Evolutionary conservation across 1,284 basidiomycete genomes (phyloP), one percentile per base, ranked within the genome.

Genomic region (Ceratobasidium sp.): DNA sequence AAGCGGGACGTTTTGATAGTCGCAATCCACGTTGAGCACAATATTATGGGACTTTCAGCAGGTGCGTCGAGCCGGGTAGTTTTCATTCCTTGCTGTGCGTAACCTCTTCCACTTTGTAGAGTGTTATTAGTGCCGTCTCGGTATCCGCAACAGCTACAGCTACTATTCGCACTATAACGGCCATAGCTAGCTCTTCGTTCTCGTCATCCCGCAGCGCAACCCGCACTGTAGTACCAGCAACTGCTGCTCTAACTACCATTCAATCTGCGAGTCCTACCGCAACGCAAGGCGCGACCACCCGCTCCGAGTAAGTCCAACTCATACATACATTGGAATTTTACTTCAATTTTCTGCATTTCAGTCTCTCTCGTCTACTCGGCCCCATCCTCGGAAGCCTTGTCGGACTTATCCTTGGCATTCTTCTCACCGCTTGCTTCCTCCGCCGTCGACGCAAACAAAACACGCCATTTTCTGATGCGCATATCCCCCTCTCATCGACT

Each of bases 111-210:
- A n/a, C 32, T 7, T 1, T 55, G 30, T 23, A 67, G 64, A 67
- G 64, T 28, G 64, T 67, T 16, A 41, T 55, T 26, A 67, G 64
- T 38, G 64, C 52, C 1, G 55, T 67, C n/a, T 55, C 64, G 9
- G 64, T 57, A 2, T 67, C 64, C 1, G 64, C 64, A 3, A 67
- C 62, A 14, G 47, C 47, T 9, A 32, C n/a, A n/a, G 28, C 46
- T 21, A 28, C 35, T 38, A 11, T 38, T 38, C n/a, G n/a, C n/a
- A 11, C 35, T 38, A 11, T 38, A 38, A 5, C 35, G 11, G 4
- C 35, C 35, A 5, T 11, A 11, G 11, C 11, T 4, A 38, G 35
- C 11, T 5, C 35, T 38, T 38, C 35, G 35, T 5, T 11, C 35
- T 11, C 35, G 11, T 5, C 4, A 11, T 5, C 35, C 35, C 35